Base-by-base conservation (phyloP, 306 rosid species). In the Prosopis cineraria region DNA sequence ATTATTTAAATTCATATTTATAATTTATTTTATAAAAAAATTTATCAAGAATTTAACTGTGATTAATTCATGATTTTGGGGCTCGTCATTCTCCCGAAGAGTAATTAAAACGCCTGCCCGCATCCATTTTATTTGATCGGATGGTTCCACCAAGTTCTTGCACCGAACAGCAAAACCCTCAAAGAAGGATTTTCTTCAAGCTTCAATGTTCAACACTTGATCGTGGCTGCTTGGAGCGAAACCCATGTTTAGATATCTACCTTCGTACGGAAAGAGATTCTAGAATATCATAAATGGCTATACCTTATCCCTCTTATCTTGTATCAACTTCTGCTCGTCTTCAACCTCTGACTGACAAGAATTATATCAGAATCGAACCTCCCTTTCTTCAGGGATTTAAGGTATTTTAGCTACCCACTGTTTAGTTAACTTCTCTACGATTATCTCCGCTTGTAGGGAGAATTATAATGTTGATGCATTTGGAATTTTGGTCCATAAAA, bases 251-350 rank as follows among this genome's bases (percentile, higher is more conserved):
- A 47, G 67, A 31, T 36, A 45, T 43, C 29, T 39, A 25, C 22
- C 10, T 4, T 17, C 64, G 31, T 27, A 0, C 43, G 22, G 25
- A 36, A 34, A 43, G 36, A 24, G 30, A 40, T 36, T 16, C 4
- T 48, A 3, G 19, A 11, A 44, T 50, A 7, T 60, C 80, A 64
- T 11, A 78, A 59, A 91, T 93, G 97, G 80, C 85, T 72, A 72
- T 87, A 52, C 78, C 78, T 3, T 80, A 14, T 82, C 77, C 88
- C 33, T 88, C 88, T 68, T 81, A 76, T 81, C 83, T 88, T 63
- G 37, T 88, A 48, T 85, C 93, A 60, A 75, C 93, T 39, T 81
- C 88, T 56, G 19, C 84, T 76, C 84, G 73, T 52, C 82, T 87
- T 77, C 90, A 71, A 36, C 75, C 72, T 82, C 27, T 88, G 36